Base-by-base conservation (phyloP, 176 grass and related monocot species). In the Musa beccarii region DNA sequence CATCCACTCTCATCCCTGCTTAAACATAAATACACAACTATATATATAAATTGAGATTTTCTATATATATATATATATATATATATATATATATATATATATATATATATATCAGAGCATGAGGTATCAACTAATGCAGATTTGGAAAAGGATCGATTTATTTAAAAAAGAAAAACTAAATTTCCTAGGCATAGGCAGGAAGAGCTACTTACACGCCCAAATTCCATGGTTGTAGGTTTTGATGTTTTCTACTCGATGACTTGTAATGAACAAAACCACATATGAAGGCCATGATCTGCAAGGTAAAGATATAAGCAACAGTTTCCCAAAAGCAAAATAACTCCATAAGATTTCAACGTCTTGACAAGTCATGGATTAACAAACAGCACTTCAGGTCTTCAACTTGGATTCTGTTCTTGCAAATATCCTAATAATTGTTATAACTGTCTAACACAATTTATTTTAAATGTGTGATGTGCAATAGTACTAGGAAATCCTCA, bases 201-300 rank as follows among this genome's bases (percentile, higher is more conserved):
- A 68, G 81, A 76, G 53, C 34, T 76, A 79, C 96, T 75, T 89
- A 99, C 96, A 86, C 87, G 85, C 88, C 91, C 66, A 99, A 81
- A 81, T 80, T 87, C 96, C 96, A 99, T 68, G 95, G 86, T 74
- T 94, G 95, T 52, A 71, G 53, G 53, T 84, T 99, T 34, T 85
- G 91, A 87, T 95, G 91, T 64, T 81, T 88, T 80, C 90, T 86
- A 34, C 81, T 89, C 55, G 96, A 88, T 1, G 90, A 99, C 66
- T 99, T 95, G 71, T 99, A 99, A 79, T 99, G 96, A 20, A 99
- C 74, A 81, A 99, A 82, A 25, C 96, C 96, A 75, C 96, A 99
- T 81, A 92, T 83, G 57, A 99, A 88, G 63, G 96, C 96, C 54
- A 99, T 83, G 80, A 89, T 85, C 96, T 99, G 63, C 50, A 63